Evolutionary conservation across 177 flowering plant species (phyloP), one percentile per base, ranked within the genome.

Genomic region (Vitis hybrid): DNA sequence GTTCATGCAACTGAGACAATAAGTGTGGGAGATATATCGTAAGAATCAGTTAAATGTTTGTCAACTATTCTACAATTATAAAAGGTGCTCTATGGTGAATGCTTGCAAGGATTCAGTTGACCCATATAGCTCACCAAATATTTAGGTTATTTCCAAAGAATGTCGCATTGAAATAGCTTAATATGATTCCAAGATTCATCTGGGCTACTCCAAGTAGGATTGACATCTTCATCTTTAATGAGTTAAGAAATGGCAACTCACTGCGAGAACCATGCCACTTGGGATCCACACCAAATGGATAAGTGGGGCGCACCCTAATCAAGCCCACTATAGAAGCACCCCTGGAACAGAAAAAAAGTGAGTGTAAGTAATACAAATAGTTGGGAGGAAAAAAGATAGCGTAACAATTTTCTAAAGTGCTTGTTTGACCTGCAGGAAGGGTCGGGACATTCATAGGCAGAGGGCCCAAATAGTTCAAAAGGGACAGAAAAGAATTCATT

Each of bases 211-310:
- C 98, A 57, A 94, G 63, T 55, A 92, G 84, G 58, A 94, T 94
- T 13, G 98, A 94, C 98, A 94, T 89, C 83, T 94, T 94, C 98
- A 94, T 94, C 88, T 94, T 94, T 80, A 94, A 79, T 4, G 98
- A 94, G 78, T 94, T 94, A 20, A 94, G 90, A 72, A 85, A 94
- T 52, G 98, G 97, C 77, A 95, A 71, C 75, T 93, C 98, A 77
- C 88, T 89, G 31, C 99, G 91, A 59, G 84, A 73, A 51, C 98
- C 97, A 76, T 90, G 92, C 98, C 98, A 94, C 57, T 28, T 74
- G 50, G 98, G 92, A 75, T 94, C 98, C 61, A 94, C 88, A 38
- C 98, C 98, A 80, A 95, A 95, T 53, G 98, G 99, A 70, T 95
- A 95, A 54, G 99, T 80, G 57, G 64, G 77, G 17, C 86, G 86